These are phyloP conservation scores for Mycocalia duriaeana DNA, from an alignment of 1,284 basidiomycete genomes.

Conservation along the genomic window DNA sequence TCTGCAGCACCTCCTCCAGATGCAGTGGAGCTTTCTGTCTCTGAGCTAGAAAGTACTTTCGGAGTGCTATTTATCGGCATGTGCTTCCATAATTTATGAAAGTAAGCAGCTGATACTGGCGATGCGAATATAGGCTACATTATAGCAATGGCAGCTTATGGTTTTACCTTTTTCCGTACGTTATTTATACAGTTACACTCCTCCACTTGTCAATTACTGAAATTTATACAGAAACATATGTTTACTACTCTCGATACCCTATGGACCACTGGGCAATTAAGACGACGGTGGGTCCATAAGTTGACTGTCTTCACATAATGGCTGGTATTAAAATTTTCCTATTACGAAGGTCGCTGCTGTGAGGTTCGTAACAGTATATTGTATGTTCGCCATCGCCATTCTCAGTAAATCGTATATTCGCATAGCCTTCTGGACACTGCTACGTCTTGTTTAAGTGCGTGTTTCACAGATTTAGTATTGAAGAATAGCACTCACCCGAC, in stretches of 20 bases:
- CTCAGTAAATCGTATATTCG: too few species aligned
- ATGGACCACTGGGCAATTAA: conserved; percentile 14
- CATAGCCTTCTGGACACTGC: too few species aligned
- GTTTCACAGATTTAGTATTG: too few species aligned
- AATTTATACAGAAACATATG: conserved; percentile 15
- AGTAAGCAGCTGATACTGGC: conserved; percentile 1
- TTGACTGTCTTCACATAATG: too few species aligned
- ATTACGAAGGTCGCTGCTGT: conserved; percentile 9
- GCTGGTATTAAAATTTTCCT: neutral
- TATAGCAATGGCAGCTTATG: conserved; percentile 16
- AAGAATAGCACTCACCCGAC: too few species aligned
- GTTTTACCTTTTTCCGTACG: conserved; percentile 21
- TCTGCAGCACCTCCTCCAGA: neutral
- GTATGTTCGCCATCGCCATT: too few species aligned
- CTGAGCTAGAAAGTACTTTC: conserved; percentile 15
- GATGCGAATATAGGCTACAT: conserved; percentile 14
- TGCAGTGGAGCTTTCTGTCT: conserved; percentile 6
- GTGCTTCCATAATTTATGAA: neutral
- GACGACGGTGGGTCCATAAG: conserved; percentile 14
- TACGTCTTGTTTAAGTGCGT: too few species aligned
- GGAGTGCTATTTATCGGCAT: conserved; percentile 19
- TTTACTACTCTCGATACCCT: conserved; percentile 16
- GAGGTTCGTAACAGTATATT: conserved; percentile 4
- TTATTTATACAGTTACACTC: too few species aligned
- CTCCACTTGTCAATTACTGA: too few species aligned